Percentiles rank a stretch among this genome's conserved stretches.
These are phyloP conservation scores for Ailanthus altissimus DNA, from an alignment of 345 rosid genomes.

Conservation along the genomic window DNA sequence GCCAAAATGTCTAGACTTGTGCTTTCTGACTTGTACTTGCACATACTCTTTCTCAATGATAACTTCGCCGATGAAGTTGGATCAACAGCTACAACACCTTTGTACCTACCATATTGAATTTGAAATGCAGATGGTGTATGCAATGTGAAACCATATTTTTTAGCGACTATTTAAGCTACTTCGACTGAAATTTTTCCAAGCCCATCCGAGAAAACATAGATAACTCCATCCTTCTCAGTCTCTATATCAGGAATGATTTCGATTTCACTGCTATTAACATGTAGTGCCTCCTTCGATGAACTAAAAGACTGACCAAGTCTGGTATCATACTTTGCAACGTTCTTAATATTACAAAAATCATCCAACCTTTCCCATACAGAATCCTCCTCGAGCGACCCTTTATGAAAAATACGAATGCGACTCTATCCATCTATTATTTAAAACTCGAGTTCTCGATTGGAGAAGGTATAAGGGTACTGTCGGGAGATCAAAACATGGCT, in stretches of 20 bases:
- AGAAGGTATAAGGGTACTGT: no score
- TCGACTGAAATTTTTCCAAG: conserved; percentile 64
- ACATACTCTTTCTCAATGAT: conserved; percentile 45
- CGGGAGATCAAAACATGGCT: no score
- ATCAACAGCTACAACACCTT: conserved; percentile 77
- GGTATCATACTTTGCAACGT: conserved; percentile 59
- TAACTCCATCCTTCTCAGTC: conserved; percentile 5
- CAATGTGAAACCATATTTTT: conserved; percentile 33
- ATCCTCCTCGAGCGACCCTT: no score
- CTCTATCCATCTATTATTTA: no score
- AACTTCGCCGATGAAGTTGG: conserved; percentile 47
- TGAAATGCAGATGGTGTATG: conserved; percentile 44
- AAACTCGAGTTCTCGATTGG: no score
- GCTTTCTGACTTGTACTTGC: conserved; percentile 31
- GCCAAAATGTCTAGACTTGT: conserved; percentile 51
- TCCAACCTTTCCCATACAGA: conserved; percentile 52
- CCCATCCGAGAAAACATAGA: conserved; percentile 47
- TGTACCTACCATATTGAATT: conserved; percentile 50
- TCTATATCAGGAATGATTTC: conserved; percentile 54
- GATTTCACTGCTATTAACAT: conserved; percentile 36
- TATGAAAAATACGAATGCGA: no score
- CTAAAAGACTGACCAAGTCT: conserved; percentile 56
- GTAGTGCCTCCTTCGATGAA: conserved; percentile 51
- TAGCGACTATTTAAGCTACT: conserved; percentile 50
- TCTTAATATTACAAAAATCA: conserved; percentile 40